These are phyloP conservation scores for Suillus cothurnatus DNA, from an alignment of 768 basidiomycete species.

Conservation along the genomic window DNA sequence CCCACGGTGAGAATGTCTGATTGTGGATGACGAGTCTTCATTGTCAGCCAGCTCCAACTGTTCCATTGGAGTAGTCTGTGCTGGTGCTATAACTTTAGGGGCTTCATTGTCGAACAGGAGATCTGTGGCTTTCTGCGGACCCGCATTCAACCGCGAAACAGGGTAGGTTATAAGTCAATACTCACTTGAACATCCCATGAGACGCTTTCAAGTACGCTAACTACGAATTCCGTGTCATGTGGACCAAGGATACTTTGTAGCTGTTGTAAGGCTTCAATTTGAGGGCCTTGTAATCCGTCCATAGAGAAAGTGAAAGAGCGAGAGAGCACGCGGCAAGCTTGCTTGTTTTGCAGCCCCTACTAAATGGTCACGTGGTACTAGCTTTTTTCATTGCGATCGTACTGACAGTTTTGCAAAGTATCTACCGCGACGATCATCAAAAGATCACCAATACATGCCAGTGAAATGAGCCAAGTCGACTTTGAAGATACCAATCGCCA, in stretches of 20 bases:
- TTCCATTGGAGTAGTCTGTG: constrained; percentile 30
- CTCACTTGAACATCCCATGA: constrained; percentile 74
- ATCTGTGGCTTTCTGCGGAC: constrained; percentile 13
- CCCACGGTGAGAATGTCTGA: constrained; percentile 13
- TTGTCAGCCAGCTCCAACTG: constrained; percentile 57
- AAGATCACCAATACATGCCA: background rate
- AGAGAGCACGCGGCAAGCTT: background rate
- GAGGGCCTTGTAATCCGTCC: constrained; percentile 16
- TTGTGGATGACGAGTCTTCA: constrained; percentile 33
- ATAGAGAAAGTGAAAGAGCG: constrained; percentile 9
- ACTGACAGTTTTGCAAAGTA: background rate
- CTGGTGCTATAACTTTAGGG: background rate
- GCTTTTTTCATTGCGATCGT: background rate
- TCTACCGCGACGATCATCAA: background rate
- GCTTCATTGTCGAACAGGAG: constrained; percentile 4
- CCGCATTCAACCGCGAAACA: background rate
- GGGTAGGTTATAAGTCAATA: background rate
- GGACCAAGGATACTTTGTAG: constrained; percentile 18
- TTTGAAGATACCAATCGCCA: background rate
- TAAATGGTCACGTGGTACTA: background rate
- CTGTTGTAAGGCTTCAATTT: constrained; percentile 18
- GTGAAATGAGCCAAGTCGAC: background rate
- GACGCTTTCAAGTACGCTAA: constrained; percentile 60
- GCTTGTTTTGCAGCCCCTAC: background rate
- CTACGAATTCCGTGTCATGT: constrained; percentile 61